Evolutionary conservation across 306 rosid species (phyloP), one percentile per base, ranked within the genome.

Genomic region (Canavalia gladiata): DNA sequence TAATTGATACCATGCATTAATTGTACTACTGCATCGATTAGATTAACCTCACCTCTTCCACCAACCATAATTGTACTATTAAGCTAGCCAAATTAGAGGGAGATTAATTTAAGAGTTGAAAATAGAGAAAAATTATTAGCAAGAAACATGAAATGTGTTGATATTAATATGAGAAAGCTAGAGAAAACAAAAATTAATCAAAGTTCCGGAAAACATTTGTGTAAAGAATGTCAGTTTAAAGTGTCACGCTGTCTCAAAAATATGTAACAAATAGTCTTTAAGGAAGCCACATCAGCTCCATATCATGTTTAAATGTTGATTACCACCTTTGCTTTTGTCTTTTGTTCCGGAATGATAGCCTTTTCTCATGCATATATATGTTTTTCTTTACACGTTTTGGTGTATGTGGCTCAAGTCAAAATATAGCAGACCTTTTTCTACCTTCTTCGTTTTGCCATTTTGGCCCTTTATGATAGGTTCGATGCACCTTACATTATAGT

Each of bases 231-330:
- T 63, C 79, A 70, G 83, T 46, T 57, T 25, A 73, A 80, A 55
- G 28, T 31, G 47, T 78, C 31, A 79, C 8, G 7, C 34, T 79
- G 89, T 77, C 84, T 37, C 10, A 41, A 30, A 83, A 82, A 83
- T 9, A 75, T 80, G 85, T 66, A 86, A 83, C 86, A 87, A 45
- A 81, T 63, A 33, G 72, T 78, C 70, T 60, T 80, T 68, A 79
- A 78, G 85, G 72, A 82, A 87, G 81, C 84, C 85, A 84, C 68
- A 74, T 84, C 74, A 74, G 57, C 68, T 74, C 47, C 72, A 34
- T 65, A 47, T 79, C 82, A 66, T 67, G 45, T 82, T 84, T 64
- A 60, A 84, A 84, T 72, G 70, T 49, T 51, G 25, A 41, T 65
- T 65, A 59, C 70, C 69, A 11, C 29, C 56, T 84, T 69, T 84